Conservation (phyloP, 805 yeast genomes). For the Pichia cabralensis region DNA sequence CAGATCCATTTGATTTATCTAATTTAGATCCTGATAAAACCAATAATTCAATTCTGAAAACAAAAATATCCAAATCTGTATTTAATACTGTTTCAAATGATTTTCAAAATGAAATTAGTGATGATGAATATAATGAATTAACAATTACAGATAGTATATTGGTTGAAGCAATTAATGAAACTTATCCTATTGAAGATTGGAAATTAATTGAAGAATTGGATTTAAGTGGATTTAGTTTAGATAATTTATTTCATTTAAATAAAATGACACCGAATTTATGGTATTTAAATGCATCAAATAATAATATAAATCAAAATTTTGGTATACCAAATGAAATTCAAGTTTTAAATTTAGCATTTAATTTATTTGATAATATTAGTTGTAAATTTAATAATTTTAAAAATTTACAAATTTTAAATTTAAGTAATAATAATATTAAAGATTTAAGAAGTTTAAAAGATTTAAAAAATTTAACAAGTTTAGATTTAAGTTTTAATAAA, state of each 20-base stretch:
- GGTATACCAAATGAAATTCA: conserved; percentile 36
- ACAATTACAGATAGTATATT: conserved; percentile 35
- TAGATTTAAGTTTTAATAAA: conserved; percentile 30
- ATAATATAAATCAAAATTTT: conserved; percentile 31
- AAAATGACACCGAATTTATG: conserved; percentile 35
- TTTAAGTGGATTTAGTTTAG: conserved; percentile 26
- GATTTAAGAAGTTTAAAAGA: conserved; percentile 28
- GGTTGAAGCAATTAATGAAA: conserved; percentile 36
- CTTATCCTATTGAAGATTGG: conserved; percentile 35
- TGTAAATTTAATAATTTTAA: conserved; percentile 28
- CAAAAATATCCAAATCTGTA: no score
- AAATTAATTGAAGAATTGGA: conserved; percentile 28
- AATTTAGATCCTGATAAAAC: conserved; percentile 4
- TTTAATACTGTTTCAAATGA: no score
- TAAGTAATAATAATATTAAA: conserved; percentile 29
- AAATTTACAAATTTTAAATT: conserved; percentile 34
- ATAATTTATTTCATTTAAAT: conserved; percentile 34
- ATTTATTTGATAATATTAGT: conserved; percentile 31
- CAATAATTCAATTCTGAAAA: conserved; percentile 2
- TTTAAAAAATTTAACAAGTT: conserved; percentile 33
- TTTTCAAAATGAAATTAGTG: not conserved
- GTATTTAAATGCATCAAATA: conserved; percentile 32
- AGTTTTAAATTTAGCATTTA: conserved; percentile 29
- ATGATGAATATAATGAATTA: conserved; percentile 31
- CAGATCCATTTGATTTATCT: conserved; percentile 15